Conservation (phyloP, 1,284 basidiomycete genomes). For the Ceratobasidium sp. region DNA sequence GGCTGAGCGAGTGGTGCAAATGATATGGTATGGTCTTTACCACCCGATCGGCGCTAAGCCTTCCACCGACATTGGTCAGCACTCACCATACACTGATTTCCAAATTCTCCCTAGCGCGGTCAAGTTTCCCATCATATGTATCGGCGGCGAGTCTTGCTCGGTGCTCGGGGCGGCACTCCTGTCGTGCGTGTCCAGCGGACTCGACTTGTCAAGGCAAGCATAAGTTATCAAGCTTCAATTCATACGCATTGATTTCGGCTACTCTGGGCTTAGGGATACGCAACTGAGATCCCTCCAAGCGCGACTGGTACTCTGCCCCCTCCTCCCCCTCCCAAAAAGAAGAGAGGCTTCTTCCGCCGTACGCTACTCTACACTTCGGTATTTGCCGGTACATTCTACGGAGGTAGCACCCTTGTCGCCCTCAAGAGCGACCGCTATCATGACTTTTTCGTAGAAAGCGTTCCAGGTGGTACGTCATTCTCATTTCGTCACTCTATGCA, state of each 20-base stretch:
- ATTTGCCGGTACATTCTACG: slow-evolving; percentile 76
- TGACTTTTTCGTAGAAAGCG: slow-evolving; percentile 79
- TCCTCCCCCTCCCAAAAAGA: slow-evolving; percentile 57
- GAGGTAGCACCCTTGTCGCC: slow-evolving; percentile 75
- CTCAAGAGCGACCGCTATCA: slow-evolving; percentile 76
- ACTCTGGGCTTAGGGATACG: slow-evolving; percentile 10
- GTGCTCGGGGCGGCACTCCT: background rate
- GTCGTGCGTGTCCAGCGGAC: slow-evolving; percentile 32
- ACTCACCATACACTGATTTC: background rate
- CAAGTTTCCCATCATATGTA: slow-evolving; percentile 30
- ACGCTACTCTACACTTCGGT: slow-evolving; percentile 67
- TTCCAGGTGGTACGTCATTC: slow-evolving; percentile 55
- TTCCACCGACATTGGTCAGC: background rate
- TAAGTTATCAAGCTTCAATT: background rate
- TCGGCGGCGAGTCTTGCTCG: slow-evolving; percentile 24
- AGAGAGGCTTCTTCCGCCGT: slow-evolving; percentile 59
- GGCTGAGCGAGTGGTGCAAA: too few species aligned
- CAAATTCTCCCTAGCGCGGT: background rate
- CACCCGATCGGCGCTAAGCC: too few species aligned
- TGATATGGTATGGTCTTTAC: too few species aligned
- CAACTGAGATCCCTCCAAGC: slow-evolving; percentile 18
- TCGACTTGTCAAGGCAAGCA: slow-evolving; percentile 1
- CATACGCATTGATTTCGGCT: background rate
- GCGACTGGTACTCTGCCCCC: slow-evolving; percentile 36
- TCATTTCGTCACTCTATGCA: slow-evolving; percentile 8